A percentile compares a stretch with the other conserved stretches of the same genome.
Evolutionary conservation across 345 rosid genomes (phyloP).

Genomic region (Boechera retrofracta): DNA sequence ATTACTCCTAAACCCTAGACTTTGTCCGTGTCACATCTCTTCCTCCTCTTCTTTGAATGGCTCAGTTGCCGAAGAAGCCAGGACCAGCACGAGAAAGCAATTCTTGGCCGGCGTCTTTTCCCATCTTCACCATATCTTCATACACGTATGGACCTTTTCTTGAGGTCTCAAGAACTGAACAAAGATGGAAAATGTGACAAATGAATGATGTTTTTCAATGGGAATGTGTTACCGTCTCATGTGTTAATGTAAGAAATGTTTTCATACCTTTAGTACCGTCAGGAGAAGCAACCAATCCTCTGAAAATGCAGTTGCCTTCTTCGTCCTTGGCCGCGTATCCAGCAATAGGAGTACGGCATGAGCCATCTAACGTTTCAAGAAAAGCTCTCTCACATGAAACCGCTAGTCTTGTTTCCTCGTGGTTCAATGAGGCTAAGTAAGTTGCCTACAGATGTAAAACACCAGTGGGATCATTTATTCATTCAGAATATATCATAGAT

Average conservation of each 20-base stretch:
- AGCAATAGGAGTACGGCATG: conserved; percentile 98
- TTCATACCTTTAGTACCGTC: conserved; percentile 82
- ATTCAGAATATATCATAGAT: background rate
- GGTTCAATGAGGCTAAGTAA: conserved; percentile 85
- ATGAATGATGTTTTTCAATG: conserved; percentile 17
- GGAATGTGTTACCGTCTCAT: background rate
- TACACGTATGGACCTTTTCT: conserved; percentile 72
- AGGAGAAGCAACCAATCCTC: conserved; percentile 94
- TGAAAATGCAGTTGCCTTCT: conserved; percentile 81
- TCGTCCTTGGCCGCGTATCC: conserved; percentile 81
- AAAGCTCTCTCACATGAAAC: conserved; percentile 93
- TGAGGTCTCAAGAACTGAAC: conserved; percentile 89
- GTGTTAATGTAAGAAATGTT: background rate
- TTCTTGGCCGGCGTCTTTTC: conserved; percentile 91
- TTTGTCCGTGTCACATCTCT: conserved; percentile 26
- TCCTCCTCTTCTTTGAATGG: conserved; percentile 34
- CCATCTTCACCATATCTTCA: conserved; percentile 85
- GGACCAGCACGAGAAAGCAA: conserved; percentile 84
- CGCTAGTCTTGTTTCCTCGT: conserved; percentile 92
- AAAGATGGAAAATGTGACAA: conserved; percentile 29
- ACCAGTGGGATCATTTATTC: background rate
- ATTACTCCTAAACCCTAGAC: conserved; percentile 43
- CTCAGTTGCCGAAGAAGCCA: conserved; percentile 74
- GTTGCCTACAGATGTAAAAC: conserved; percentile 53
- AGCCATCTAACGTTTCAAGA: conserved; percentile 83